Conservation (phyloP, 2,329 filamentous ascomycete species). For the Grosmannia serpens region DNA sequence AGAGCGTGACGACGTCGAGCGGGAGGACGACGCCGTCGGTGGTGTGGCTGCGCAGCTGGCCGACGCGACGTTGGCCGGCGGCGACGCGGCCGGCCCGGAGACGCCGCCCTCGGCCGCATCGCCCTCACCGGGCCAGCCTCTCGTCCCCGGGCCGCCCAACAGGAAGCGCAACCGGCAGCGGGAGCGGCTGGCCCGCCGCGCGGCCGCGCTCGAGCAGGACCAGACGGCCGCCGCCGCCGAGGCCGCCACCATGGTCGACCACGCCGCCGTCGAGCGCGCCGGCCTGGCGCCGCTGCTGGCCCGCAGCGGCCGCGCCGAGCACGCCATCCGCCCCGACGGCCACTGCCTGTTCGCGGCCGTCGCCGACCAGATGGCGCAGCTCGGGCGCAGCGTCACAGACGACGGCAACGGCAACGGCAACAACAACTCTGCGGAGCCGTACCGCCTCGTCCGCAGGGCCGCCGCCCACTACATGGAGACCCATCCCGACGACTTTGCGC, state of each 20-base stretch:
- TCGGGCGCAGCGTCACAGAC: slow-evolving; percentile 30
- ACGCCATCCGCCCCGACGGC: slow-evolving; percentile 77
- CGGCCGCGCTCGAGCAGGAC: slow-evolving; percentile 68
- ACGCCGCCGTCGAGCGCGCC: slow-evolving; percentile 56
- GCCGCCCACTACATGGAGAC: slow-evolving; percentile 67
- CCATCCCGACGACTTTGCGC: slow-evolving; percentile 70
- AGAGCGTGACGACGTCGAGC: slow-evolving; percentile 5
- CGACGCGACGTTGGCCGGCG: slow-evolving; percentile 9
- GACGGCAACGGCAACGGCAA: background rate
- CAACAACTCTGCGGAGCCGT: slow-evolving; percentile 9
- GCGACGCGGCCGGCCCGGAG: slow-evolving; percentile 6
- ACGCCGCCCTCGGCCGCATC: background rate
- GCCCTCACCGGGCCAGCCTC: slow-evolving; percentile 10
- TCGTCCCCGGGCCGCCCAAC: too few species aligned
- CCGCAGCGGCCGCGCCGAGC: slow-evolving; percentile 54
- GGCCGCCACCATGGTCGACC: slow-evolving; percentile 62
- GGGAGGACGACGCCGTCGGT: slow-evolving; percentile 4
- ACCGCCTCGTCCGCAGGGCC: slow-evolving; percentile 43
- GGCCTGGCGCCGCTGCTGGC: slow-evolving; percentile 59
- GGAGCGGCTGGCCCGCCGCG: slow-evolving; percentile 77
- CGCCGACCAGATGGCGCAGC: slow-evolving; percentile 63
- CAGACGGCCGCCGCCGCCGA: slow-evolving; percentile 60
- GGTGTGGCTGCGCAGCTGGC: slow-evolving; percentile 3
- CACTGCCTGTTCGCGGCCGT: slow-evolving; percentile 92
- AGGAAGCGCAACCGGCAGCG: slow-evolving; percentile 88